Evolutionary conservation across 805 yeast genomes (phyloP).

Genomic region (Dipodascopsis tothii): DNA sequence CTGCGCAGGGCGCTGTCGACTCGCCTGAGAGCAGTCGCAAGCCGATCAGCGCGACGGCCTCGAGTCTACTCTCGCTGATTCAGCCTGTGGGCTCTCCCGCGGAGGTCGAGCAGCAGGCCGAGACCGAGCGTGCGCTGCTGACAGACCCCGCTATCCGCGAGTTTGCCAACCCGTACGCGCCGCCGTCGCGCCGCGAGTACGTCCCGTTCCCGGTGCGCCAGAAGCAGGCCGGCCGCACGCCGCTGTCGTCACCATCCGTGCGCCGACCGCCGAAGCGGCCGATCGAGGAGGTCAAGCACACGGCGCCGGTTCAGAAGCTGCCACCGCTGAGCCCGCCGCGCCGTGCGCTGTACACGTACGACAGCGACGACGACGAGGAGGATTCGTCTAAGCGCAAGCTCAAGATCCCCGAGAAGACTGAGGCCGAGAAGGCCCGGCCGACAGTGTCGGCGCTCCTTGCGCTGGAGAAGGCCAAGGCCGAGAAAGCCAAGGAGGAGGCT

Average conservation of each 20-base stretch:
- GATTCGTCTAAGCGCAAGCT: too few species aligned
- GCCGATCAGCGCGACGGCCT: slow-evolving; percentile 41
- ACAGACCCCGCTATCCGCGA: slow-evolving; percentile 26
- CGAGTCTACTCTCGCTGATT: slow-evolving; percentile 42
- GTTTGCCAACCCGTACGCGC: slow-evolving; percentile 41
- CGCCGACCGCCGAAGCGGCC: slow-evolving; percentile 2
- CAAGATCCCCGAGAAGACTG: not conserved
- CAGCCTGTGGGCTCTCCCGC: slow-evolving; percentile 28
- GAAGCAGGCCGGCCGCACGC: slow-evolving; percentile 6
- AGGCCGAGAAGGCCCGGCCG: not conserved
- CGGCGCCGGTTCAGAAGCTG: slow-evolving; percentile 6
- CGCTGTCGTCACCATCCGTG: slow-evolving; percentile 4
- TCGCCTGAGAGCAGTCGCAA: too few species aligned
- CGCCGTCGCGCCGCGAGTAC: slow-evolving; percentile 16
- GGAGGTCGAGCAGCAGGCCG: slow-evolving; percentile 16
- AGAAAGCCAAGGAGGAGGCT: not conserved
- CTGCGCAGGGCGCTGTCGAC: too few species aligned
- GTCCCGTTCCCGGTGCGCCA: slow-evolving; percentile 2
- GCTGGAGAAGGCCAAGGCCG: not conserved
- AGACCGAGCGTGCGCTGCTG: slow-evolving; percentile 12
- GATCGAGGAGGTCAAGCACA: slow-evolving; percentile 15
- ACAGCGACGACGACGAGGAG: slow-evolving; percentile 10
- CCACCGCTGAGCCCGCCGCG: slow-evolving; percentile 1
- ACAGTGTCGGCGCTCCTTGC: not conserved
- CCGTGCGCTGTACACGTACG: slow-evolving; percentile 8